Base-by-base conservation (phyloP, 495 filamentous ascomycete genomes). In the Penicillium diatomitis region DNA sequence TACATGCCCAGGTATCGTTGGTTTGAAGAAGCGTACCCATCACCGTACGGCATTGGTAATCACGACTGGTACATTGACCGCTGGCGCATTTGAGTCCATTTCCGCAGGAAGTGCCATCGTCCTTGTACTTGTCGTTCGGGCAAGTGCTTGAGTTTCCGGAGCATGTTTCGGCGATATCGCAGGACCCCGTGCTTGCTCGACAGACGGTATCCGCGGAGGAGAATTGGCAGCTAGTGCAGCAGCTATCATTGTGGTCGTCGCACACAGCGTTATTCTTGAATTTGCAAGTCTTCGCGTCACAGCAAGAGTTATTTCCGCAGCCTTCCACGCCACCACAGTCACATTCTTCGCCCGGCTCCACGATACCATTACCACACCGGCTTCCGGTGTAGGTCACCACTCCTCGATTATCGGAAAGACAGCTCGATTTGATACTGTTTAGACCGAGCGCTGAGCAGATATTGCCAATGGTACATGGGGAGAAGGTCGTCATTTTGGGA, bases 301-400 rank as follows among this genome's bases (percentile, higher is more conserved):
- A 98, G 73, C 92, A 98, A 29, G 56, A 48, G 65, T 98, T 88
- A 54, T 72, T 64, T 11, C 71, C 79, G 63, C 92, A 98, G 38
- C 77, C 78, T 32, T 70, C 67, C 5, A 64, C 63, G 38, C 90
- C 92, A 46, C 92, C 94, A 60, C 92, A 98, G 68, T 98, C 92
- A 66, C 92, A 98, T 10, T 98, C 86, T 66, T 98, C 92, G 52
- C 88, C 92, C 7, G 75, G 66, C 65, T 98, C 92, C 37, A 98
- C 94, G 52, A 98, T 97, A 40, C 92, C 92, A 65, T 98, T 98
- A 43, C 92, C 92, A 62, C 92, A 98, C 58, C 88, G 82, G 49
- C 83, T 84, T 55, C 85, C 86, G 1, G 82, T 86, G 61, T 94
- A 87, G n/a, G 86, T 91, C n/a, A 75, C 73, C 11, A 98, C 82